phyloP scores from a whole-genome alignment of 768 basidiomycete genomes.

The Sutorius australiensis region DNA sequence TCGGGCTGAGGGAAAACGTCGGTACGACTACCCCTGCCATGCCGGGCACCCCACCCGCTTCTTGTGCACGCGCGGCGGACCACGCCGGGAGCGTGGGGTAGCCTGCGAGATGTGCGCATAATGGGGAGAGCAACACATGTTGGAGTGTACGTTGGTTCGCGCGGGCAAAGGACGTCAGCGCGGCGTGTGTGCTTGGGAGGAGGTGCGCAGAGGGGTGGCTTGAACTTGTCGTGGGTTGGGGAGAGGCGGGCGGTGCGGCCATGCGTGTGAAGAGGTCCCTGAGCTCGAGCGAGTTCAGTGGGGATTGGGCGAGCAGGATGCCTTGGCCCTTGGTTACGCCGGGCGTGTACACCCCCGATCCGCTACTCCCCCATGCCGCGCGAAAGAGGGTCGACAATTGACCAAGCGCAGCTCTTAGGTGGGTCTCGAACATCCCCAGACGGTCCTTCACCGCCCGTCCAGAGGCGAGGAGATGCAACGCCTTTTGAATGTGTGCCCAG shows the following conservation, averaged over 20 bases:
- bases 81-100: constrained; percentile 73
- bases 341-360: constrained; percentile 51
- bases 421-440: constrained; percentile 63
- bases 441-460: constrained; percentile 71
- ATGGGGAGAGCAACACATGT: constrained; percentile 77
- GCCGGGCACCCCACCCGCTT: constrained; percentile 15
- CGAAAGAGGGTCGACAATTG: constrained; percentile 61
- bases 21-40: constrained; percentile 60
- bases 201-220: constrained; percentile 45
- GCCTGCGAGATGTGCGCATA: constrained; percentile 63
- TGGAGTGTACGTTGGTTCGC: constrained; percentile 78
- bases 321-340: constrained; percentile 63
- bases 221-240: constrained; percentile 21
- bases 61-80: constrained; percentile 41
- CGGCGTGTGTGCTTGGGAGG: constrained; percentile 50
- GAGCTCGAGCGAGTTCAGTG: constrained; percentile 79
- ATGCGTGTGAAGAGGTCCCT: constrained; percentile 32
- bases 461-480: constrained; percentile 79
- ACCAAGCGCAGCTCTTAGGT: constrained; percentile 54
- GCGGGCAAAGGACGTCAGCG: constrained; percentile 62
- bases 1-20: constrained; percentile 90
- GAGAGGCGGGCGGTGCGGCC: constrained; percentile 10
- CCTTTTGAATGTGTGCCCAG: constrained; percentile 82
- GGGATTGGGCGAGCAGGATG: constrained; percentile 76
- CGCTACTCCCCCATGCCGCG: constrained; percentile 47